Evolutionary conservation across 805 yeast species (phyloP).

Genomic region (Metschnikowia matae): DNA sequence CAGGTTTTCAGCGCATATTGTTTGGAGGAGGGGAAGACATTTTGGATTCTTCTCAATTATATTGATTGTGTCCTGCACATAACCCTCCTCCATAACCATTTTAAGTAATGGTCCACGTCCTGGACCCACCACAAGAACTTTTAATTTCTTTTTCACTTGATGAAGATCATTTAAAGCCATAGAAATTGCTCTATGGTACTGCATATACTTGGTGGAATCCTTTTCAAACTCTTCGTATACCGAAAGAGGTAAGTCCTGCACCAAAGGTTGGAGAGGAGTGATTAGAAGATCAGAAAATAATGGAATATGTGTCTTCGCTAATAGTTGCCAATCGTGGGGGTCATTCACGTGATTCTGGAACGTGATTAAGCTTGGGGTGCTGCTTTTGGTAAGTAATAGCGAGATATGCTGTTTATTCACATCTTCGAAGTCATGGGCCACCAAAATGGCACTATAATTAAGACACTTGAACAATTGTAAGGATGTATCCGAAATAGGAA

Average conservation of each 20-base stretch:
- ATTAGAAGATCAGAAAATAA: conserved; percentile 18
- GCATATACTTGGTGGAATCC: conserved; percentile 64
- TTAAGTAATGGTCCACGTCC: conserved; percentile 83
- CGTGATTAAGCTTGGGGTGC: conserved; percentile 1
- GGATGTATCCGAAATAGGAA: background rate
- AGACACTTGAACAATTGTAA: conserved; percentile 12
- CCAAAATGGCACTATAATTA: conserved; percentile 7
- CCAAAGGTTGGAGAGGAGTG: conserved; percentile 71
- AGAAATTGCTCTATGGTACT: conserved; percentile 61
- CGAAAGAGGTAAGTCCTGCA: conserved; percentile 49
- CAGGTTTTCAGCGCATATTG: conserved; percentile 37
- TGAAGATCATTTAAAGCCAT: conserved; percentile 42
- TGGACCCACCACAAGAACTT: conserved; percentile 71
- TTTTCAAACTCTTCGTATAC: conserved; percentile 69
- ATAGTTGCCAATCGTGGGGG: conserved; percentile 1
- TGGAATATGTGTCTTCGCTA: background rate
- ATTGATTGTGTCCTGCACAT: conserved; percentile 12
- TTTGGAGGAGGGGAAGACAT: conserved; percentile 49
- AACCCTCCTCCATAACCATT: conserved; percentile 19
- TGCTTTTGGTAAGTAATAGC: background rate
- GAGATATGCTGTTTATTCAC: background rate
- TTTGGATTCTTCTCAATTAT: conserved; percentile 73
- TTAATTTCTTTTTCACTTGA: background rate
- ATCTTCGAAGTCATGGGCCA: background rate
- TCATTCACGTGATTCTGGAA: background rate